Evolutionary conservation across 106 monocot genomes (phyloP).

Genomic region (Amphibolis antarctica): DNA sequence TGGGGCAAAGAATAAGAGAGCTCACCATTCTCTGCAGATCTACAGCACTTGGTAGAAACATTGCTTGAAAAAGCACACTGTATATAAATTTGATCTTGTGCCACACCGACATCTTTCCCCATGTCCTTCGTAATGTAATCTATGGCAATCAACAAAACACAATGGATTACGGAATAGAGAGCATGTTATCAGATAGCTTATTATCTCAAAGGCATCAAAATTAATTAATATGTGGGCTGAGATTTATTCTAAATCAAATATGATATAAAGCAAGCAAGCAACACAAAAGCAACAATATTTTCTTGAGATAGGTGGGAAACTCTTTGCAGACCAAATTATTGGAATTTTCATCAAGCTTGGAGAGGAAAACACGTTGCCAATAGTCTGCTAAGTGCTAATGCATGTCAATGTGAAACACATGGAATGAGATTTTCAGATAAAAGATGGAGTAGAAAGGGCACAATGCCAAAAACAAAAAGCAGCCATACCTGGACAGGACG

Average conservation of each 20-base stretch:
- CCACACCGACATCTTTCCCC: slow-evolving; percentile 89
- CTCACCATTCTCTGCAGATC: slow-evolving; percentile 83
- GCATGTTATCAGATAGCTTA: no score
- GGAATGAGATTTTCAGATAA: neutral
- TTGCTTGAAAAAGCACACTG: slow-evolving; percentile 61
- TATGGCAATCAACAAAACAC: slow-evolving; percentile 5
- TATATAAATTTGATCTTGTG: slow-evolving; percentile 80
- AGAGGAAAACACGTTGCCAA: no score
- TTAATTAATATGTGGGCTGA: no score
- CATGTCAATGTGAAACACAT: no score
- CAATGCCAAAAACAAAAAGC: neutral
- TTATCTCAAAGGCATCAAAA: no score
- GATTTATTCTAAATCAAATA: no score
- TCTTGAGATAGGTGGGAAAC: no score
- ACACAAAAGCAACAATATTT: no score
- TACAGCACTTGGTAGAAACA: slow-evolving; percentile 72
- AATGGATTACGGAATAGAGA: neutral
- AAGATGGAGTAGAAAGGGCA: neutral
- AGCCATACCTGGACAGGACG: slow-evolving; percentile 71
- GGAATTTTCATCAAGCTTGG: no score
- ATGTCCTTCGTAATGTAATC: slow-evolving; percentile 86
- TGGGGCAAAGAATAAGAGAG: neutral
- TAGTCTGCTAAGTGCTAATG: no score
- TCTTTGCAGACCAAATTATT: no score
- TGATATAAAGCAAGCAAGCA: no score